These are phyloP conservation scores for Neurospora sp. DNA, from an alignment of 495 filamentous ascomycete genomes.

Conservation along the genomic window DNA sequence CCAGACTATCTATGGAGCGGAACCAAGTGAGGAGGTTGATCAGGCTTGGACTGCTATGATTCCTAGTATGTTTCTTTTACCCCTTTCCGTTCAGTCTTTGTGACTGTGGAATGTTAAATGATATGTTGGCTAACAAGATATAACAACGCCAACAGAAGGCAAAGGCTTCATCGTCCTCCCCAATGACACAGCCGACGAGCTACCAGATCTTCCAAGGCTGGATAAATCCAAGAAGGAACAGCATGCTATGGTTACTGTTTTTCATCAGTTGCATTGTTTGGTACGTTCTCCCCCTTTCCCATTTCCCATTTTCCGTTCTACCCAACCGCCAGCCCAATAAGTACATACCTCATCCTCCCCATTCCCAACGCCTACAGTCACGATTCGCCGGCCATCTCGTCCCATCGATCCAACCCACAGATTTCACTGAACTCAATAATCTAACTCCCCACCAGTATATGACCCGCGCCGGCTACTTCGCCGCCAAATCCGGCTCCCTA, in stretches of 20 bases:
- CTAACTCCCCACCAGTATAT: too few species aligned
- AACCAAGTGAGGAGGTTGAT: neutral
- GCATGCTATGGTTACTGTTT: neutral
- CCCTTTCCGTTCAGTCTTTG: too few species aligned
- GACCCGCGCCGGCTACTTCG: constrained; percentile 1
- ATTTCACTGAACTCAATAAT: too few species aligned
- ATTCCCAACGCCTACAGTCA: too few species aligned
- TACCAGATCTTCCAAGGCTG: neutral
- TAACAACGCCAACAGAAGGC: neutral
- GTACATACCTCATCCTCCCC: too few species aligned
- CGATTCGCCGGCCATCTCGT: too few species aligned
- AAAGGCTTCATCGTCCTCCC: neutral
- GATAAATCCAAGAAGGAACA: neutral
- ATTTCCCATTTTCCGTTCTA: too few species aligned
- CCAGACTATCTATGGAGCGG: neutral
- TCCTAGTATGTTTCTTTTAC: neutral
- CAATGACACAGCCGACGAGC: neutral
- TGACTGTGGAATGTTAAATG: too few species aligned
- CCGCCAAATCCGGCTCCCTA: neutral
- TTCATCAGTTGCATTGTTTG: neutral
- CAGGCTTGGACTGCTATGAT: constrained; percentile 3
- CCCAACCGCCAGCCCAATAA: too few species aligned
- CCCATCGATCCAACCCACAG: too few species aligned
- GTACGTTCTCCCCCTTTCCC: neutral
- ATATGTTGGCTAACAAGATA: neutral